Conservation (phyloP, 257 asterid genomes). For the Jacaranda copaia region DNA sequence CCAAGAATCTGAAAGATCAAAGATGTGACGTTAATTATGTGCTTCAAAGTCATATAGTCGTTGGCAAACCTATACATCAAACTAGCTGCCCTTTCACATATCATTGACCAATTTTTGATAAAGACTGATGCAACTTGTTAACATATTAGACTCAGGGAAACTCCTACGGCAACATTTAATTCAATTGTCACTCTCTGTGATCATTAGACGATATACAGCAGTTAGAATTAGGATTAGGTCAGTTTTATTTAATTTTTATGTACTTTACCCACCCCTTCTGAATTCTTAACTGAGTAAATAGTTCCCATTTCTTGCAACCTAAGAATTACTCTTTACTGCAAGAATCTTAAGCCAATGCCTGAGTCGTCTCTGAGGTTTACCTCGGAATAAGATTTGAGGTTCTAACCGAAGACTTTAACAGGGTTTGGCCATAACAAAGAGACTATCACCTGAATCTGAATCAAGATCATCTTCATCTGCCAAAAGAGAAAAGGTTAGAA, state of each 20-base stretch:
- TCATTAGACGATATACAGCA: constrained; percentile 6
- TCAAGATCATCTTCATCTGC: constrained; percentile 62
- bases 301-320: constrained; percentile 26
- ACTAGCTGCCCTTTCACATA: constrained; percentile 30
- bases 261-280: background rate
- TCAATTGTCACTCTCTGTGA: constrained; percentile 26
- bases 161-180: constrained; percentile 25
- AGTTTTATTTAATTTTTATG: background rate
- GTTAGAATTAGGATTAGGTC: background rate
- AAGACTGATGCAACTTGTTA: constrained; percentile 33
- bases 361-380: no score
- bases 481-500: constrained; percentile 52
- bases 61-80: constrained; percentile 5
- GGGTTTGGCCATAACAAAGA: constrained; percentile 42
- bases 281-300: background rate
- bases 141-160: constrained; percentile 13
- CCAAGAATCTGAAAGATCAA: no score
- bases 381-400: background rate
- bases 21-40: background rate
- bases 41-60: constrained; percentile 26
- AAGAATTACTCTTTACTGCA: background rate
- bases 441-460: constrained; percentile 59
- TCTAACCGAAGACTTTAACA: constrained; percentile 17
- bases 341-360: no score
- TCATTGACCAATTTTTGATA: constrained; percentile 41